A percentile compares a stretch with the other conserved stretches of the same genome.
phyloP scores from a whole-genome alignment of 106 monocot genomes.

The Platanthera guangdongensis region DNA sequence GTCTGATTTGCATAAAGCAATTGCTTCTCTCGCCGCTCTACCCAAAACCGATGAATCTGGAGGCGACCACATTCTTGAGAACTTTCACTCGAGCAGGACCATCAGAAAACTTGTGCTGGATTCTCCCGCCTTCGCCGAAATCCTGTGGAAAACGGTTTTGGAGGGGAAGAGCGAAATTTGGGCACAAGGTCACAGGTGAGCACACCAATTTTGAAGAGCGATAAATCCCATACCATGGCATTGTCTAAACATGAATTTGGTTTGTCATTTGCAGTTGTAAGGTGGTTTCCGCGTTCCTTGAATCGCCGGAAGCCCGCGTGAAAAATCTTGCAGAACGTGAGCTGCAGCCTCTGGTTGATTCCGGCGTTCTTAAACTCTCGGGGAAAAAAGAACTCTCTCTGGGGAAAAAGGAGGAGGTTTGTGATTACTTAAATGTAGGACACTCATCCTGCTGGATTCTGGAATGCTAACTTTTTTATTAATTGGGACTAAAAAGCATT shows the following conservation, averaged over 20 bases:
- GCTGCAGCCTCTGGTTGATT: conserved; percentile 56
- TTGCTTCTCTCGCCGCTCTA: conserved; percentile 56
- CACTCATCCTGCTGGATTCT: too few relatives aligned
- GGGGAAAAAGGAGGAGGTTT: too few relatives aligned
- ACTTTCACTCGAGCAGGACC: conserved; percentile 78
- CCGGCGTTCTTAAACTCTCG: conserved; percentile 36
- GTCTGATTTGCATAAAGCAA: conserved; percentile 44
- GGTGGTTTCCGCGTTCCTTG: conserved; percentile 74
- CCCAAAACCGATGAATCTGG: conserved; percentile 44
- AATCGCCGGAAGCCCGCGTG: conserved; percentile 50
- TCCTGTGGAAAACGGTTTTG: conserved; percentile 61
- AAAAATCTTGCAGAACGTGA: conserved; percentile 45
- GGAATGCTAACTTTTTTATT: too few relatives aligned
- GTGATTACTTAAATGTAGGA: too few relatives aligned
- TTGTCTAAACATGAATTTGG: not conserved
- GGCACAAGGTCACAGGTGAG: conserved; percentile 88
- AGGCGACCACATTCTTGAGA: conserved; percentile 60
- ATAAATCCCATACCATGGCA: not conserved
- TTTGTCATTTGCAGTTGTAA: conserved; percentile 46
- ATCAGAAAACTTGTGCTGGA: conserved; percentile 76
- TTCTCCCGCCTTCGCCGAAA: conserved; percentile 49
- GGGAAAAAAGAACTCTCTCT: not conserved
- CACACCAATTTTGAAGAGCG: not conserved
- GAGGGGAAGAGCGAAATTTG: conserved; percentile 66
- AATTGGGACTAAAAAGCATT: too few relatives aligned